Conservation (phyloP, 208 protist species). For the Eutreptiella sp. region DNA sequence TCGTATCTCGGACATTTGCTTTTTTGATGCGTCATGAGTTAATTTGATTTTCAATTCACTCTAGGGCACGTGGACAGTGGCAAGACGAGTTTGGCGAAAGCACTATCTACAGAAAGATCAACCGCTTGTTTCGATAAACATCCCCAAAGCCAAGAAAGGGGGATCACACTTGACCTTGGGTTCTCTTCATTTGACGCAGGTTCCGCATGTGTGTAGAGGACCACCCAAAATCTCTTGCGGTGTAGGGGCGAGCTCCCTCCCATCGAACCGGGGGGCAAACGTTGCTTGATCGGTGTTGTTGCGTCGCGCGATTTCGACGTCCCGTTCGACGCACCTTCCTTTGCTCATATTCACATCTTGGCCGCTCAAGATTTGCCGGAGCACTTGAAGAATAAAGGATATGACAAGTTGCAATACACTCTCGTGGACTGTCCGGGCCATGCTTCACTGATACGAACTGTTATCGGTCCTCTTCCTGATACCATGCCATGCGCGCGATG, state of each 20-base stretch:
- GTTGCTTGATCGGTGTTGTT: too few species aligned
- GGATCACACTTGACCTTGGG: constrained; percentile 96
- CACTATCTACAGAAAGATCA: constrained; percentile 77
- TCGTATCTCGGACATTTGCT: too few species aligned
- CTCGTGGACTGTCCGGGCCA: constrained; percentile 98
- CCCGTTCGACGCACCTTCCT: too few species aligned
- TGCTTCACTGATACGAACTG: constrained; percentile 93
- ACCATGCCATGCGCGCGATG: constrained; percentile 21
- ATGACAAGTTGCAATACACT: constrained; percentile 66
- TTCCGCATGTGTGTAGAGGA: too few species aligned
- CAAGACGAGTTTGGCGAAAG: constrained; percentile 87
- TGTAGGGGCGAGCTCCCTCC: too few species aligned
- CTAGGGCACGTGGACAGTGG: constrained; percentile 95
- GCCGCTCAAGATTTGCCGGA: constrained; percentile 6
- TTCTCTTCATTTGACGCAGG: constrained; percentile 83
- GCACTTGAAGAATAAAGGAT: constrained; percentile 29
- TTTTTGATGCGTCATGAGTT: too few species aligned
- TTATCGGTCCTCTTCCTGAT: too few species aligned
- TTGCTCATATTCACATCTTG: too few species aligned
- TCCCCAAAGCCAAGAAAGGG: constrained; percentile 87
- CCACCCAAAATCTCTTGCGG: too few species aligned
- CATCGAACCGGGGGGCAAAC: too few species aligned
- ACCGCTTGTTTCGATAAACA: constrained; percentile 95
- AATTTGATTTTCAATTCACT: too few species aligned
- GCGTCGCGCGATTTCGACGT: too few species aligned